These are phyloP conservation scores for Penicillium daleae DNA, from an alignment of 495 filamentous ascomycete species.

Conservation along the genomic window DNA sequence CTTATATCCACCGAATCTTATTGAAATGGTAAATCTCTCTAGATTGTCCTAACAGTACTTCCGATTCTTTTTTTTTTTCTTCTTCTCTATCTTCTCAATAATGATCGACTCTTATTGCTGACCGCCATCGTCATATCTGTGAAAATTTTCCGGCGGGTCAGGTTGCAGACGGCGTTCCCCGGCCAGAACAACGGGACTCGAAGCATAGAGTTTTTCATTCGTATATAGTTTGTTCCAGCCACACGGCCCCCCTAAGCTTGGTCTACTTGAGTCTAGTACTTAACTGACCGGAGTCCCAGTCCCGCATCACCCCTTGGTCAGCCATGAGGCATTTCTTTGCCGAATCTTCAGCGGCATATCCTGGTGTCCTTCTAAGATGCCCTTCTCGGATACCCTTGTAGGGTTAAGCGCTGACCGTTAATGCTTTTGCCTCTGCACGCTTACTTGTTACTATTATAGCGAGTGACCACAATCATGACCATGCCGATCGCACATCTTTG, in stretches of 20 bases:
- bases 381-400: too few species aligned
- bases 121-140: neutral
- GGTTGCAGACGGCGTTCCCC: slow-evolving; percentile 7
- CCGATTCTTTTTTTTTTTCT: too few species aligned
- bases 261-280: too few species aligned
- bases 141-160: slow-evolving; percentile 36
- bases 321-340: slow-evolving; percentile 25
- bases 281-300: too few species aligned
- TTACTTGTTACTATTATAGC: neutral
- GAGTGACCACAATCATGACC: neutral
- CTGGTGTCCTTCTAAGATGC: neutral
- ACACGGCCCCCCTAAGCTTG: neutral
- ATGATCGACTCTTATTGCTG: neutral
- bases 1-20: neutral
- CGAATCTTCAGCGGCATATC: slow-evolving; percentile 8
- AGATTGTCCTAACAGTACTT: neutral
- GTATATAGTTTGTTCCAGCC: slow-evolving; percentile 11
- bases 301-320: neutral
- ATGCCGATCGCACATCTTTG: neutral
- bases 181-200: neutral
- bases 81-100: too few species aligned
- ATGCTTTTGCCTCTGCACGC: neutral
- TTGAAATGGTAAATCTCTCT: neutral
- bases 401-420: neutral
- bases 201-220: slow-evolving; percentile 5